Percentiles rank a stretch among this genome's conserved stretches.
These are phyloP conservation scores for Fistulina hepatica DNA, from an alignment of 1,284 basidiomycete species.

Conservation along the genomic window DNA sequence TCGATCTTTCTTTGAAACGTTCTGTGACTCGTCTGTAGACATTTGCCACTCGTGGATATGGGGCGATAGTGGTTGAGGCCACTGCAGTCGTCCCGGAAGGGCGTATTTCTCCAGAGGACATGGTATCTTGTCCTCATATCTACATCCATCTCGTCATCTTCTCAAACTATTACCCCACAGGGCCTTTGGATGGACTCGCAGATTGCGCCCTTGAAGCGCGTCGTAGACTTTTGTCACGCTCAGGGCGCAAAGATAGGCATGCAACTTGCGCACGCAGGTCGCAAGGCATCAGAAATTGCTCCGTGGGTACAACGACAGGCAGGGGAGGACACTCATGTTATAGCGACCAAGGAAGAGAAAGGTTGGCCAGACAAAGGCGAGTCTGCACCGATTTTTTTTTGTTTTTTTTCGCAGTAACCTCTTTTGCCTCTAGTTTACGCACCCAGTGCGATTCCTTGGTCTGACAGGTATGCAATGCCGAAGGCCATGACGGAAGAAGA, in stretches of 20 bases:
- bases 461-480: slow-evolving; percentile 39
- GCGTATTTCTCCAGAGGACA: slow-evolving; percentile 60
- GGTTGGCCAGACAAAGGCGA: slow-evolving; percentile 55
- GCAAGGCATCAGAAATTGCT: slow-evolving; percentile 57
- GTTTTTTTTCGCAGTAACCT: slow-evolving; percentile 9
- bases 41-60: slow-evolving; percentile 48
- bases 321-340: slow-evolving; percentile 19
- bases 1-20: neutral
- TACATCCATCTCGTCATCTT: neutral
- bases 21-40: slow-evolving; percentile 25
- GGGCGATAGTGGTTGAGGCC: slow-evolving; percentile 58
- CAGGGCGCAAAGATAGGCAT: slow-evolving; percentile 57
- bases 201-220: slow-evolving; percentile 48
- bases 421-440: slow-evolving; percentile 24
- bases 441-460: slow-evolving; percentile 35
- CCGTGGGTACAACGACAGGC: slow-evolving; percentile 43
- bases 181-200: slow-evolving; percentile 70
- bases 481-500: slow-evolving; percentile 42
- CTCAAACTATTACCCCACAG: slow-evolving; percentile 16
- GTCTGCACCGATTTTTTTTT: slow-evolving; percentile 9
- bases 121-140: slow-evolving; percentile 21
- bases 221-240: slow-evolving; percentile 58
- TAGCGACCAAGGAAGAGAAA: slow-evolving; percentile 30
- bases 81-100: slow-evolving; percentile 70
- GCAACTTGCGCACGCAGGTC: slow-evolving; percentile 70